Evolutionary conservation across 148 eudicot species (phyloP).

Genomic region (Silene latifolia): DNA sequence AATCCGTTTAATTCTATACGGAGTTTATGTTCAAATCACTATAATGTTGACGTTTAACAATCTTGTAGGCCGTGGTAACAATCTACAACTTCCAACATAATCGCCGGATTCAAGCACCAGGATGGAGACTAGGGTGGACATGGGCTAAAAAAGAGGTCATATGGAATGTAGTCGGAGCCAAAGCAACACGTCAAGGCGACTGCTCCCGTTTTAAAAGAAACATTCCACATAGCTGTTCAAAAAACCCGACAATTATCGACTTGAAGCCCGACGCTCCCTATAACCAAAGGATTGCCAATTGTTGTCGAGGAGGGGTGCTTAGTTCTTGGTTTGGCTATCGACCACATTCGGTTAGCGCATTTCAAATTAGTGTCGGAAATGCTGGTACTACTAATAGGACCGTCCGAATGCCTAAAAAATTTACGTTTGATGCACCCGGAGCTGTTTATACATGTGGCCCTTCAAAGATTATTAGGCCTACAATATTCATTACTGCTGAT

Average conservation of each 20-base stretch:
- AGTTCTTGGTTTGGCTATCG: constrained; percentile 45
- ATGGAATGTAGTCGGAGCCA: constrained; percentile 47
- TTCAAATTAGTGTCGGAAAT: constrained; percentile 42
- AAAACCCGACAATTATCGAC: constrained; percentile 44
- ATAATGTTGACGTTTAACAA: not conserved
- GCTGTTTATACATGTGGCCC: constrained; percentile 50
- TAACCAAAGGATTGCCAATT: constrained; percentile 40
- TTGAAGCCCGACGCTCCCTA: constrained; percentile 40
- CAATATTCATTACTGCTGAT: constrained; percentile 27
- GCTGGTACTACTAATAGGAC: constrained; percentile 45
- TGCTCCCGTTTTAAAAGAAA: constrained; percentile 43
- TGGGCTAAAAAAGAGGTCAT: constrained; percentile 67
- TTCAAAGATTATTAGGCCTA: constrained; percentile 35
- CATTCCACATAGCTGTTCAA: constrained; percentile 50
- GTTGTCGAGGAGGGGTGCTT: constrained; percentile 60
- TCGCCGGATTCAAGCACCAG: constrained; percentile 48
- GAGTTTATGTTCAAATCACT: no score
- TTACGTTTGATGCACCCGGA: constrained; percentile 41
- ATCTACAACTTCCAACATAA: constrained; percentile 45
- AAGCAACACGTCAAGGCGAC: constrained; percentile 49
- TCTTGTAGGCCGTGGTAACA: constrained; percentile 26
- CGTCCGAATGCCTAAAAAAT: constrained; percentile 41
- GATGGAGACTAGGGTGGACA: constrained; percentile 65
- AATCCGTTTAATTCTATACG: no score
- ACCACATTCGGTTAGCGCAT: constrained; percentile 28